A percentile compares a stretch with the other conserved stretches of the same genome.
These are phyloP conservation scores for Aspergillus hancockii DNA, from an alignment of 495 filamentous ascomycete genomes.

Conservation along the genomic window DNA sequence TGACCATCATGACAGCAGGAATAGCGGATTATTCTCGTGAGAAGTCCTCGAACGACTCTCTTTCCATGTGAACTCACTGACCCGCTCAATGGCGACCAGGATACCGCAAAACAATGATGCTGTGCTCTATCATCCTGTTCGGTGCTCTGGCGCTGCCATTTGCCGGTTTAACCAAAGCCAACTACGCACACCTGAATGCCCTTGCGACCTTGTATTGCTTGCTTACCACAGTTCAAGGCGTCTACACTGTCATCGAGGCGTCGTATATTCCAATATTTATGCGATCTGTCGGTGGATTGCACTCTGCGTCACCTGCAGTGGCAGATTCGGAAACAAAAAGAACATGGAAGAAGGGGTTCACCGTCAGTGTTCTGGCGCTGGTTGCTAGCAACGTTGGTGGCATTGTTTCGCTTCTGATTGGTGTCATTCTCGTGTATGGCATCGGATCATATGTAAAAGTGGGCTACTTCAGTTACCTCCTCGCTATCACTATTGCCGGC, in stretches of 20 bases:
- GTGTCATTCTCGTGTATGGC: background rate
- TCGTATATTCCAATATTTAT: background rate
- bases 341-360: background rate
- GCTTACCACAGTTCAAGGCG: background rate
- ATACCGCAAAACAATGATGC: background rate
- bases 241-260: background rate
- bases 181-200: background rate
- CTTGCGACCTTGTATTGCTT: background rate
- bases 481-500: background rate
- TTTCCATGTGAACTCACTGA: background rate
- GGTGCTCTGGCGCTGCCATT: background rate
- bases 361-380: background rate
- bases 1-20: background rate
- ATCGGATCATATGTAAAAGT: background rate
- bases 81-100: background rate
- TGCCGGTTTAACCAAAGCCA: background rate
- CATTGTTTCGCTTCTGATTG: background rate
- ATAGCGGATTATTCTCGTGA: background rate
- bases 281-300: background rate
- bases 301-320: background rate
- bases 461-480: constrained; percentile 1
- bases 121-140: background rate
- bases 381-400: background rate
- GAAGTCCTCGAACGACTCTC: no score
- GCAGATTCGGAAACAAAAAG: background rate